Conservation (phyloP, 2,329 filamentous ascomycete genomes). For the Aspergillus proliferans region DNA sequence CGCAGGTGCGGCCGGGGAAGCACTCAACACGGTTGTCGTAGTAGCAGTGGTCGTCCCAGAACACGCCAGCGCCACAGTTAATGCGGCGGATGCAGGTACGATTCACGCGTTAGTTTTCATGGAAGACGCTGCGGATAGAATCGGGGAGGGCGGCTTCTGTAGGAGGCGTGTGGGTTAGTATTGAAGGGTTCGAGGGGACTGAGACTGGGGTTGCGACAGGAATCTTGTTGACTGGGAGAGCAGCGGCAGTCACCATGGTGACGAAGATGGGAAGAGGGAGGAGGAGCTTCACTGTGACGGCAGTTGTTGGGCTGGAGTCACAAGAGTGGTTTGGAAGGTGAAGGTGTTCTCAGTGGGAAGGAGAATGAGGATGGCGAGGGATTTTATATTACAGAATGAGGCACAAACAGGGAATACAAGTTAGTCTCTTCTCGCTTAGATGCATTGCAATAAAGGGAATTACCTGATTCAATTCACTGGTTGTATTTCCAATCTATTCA, state of each 20-base stretch:
- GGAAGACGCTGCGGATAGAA: no score
- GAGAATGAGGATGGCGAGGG: not conserved
- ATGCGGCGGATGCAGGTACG: not conserved
- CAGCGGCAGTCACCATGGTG: not conserved
- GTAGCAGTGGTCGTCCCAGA: not conserved
- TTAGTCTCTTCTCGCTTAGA: not conserved
- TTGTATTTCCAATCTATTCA: no score
- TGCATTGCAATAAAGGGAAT: no score
- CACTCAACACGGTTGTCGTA: not conserved
- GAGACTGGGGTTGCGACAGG: not conserved
- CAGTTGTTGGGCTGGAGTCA: not conserved
- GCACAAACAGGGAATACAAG: not conserved
- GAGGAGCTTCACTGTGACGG: not conserved
- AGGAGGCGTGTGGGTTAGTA: no score
- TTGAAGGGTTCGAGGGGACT: not conserved
- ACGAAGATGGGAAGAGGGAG: not conserved
- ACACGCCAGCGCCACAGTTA: not conserved
- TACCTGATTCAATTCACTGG: no score
- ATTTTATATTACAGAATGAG: not conserved
- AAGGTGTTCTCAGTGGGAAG: not conserved
- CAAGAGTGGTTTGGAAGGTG: not conserved
- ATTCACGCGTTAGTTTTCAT: no score
- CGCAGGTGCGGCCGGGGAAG: not conserved
- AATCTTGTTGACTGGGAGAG: not conserved
- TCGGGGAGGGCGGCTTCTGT: no score